Percentiles rank a stretch among this genome's conserved stretches.
These are phyloP conservation scores for Phylloporus gajari DNA, from an alignment of 1,284 basidiomycete species.

Conservation along the genomic window DNA sequence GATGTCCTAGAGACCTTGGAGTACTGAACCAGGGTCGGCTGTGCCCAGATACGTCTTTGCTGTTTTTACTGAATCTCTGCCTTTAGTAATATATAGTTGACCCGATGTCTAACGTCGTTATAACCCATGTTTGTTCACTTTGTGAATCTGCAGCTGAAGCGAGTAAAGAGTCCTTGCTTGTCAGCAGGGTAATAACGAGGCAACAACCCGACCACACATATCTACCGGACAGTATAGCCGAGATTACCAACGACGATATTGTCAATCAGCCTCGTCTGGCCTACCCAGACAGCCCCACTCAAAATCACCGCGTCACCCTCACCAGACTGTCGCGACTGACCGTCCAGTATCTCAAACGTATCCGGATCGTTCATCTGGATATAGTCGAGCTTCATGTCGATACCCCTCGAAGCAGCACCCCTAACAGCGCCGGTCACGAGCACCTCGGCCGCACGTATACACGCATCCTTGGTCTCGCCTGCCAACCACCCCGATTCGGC, in stretches of 20 bases:
- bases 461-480: slow-evolving; percentile 63
- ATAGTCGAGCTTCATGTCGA: slow-evolving; percentile 82
- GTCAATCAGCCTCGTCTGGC: slow-evolving; percentile 91
- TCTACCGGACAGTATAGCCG: background rate
- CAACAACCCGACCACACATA: too few relatives aligned
- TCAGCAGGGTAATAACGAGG: too few relatives aligned
- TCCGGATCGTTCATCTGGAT: slow-evolving; percentile 88
- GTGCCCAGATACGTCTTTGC: too few relatives aligned
- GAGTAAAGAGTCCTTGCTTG: too few relatives aligned
- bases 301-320: slow-evolving; percentile 69
- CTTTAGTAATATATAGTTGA: too few relatives aligned
- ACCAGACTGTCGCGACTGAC: slow-evolving; percentile 32
- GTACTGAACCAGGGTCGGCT: too few relatives aligned
- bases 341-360: slow-evolving; percentile 73
- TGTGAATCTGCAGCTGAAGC: too few relatives aligned
- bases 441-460: slow-evolving; percentile 57
- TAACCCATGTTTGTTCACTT: too few relatives aligned
- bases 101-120: too few relatives aligned
- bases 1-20: too few relatives aligned
- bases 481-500: slow-evolving; percentile 66
- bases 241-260: slow-evolving; percentile 70
- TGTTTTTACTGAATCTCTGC: too few relatives aligned
- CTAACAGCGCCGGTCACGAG: slow-evolving; percentile 50
- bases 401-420: slow-evolving; percentile 51
- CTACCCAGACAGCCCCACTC: slow-evolving; percentile 91